Conservation (phyloP, 1,139 yeast genomes). For the Candida sp. region DNA sequence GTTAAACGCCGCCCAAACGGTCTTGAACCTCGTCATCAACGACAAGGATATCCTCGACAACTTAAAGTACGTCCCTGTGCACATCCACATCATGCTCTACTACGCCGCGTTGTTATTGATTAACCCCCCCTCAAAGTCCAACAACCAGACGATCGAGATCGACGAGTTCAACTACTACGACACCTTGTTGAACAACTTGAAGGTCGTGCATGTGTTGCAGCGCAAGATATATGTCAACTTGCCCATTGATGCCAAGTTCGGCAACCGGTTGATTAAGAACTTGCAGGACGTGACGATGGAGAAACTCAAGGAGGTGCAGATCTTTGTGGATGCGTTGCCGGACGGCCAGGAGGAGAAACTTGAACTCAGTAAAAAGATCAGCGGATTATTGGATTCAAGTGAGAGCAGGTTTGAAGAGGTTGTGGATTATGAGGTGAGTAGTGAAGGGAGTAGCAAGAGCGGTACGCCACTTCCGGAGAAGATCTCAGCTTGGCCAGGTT, state of each 20-base stretch:
- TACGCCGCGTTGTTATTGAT: conserved; percentile 65
- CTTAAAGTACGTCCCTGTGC: conserved; percentile 69
- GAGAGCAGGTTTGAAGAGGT: conserved; percentile 21
- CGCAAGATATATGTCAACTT: conserved; percentile 45
- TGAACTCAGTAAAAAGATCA: conserved; percentile 10
- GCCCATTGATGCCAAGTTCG: conserved; percentile 60
- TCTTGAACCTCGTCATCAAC: conserved; percentile 58
- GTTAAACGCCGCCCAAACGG: conserved; percentile 65
- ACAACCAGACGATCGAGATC: conserved; percentile 19
- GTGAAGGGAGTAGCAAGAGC: conserved; percentile 25
- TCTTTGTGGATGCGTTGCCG: conserved; percentile 7
- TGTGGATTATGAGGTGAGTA: conserved; percentile 17
- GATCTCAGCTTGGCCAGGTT: conserved; percentile 72
- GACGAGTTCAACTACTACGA: conserved; percentile 22
- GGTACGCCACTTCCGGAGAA: conserved; percentile 42
- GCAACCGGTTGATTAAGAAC: conserved; percentile 49
- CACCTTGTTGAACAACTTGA: conserved; percentile 30
- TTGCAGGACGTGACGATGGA: conserved; percentile 50
- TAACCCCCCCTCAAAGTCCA: conserved; percentile 46
- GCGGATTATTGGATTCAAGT: conserved; percentile 13
- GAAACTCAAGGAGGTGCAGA: conserved; percentile 24
- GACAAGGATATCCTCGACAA: conserved; percentile 64
- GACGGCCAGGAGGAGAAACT: conserved; percentile 9
- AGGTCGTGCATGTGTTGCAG: conserved; percentile 42
- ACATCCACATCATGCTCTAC: conserved; percentile 72